Base-by-base conservation (phyloP, 2,329 filamentous ascomycete species). In the Aspergillus unguis region DNA sequence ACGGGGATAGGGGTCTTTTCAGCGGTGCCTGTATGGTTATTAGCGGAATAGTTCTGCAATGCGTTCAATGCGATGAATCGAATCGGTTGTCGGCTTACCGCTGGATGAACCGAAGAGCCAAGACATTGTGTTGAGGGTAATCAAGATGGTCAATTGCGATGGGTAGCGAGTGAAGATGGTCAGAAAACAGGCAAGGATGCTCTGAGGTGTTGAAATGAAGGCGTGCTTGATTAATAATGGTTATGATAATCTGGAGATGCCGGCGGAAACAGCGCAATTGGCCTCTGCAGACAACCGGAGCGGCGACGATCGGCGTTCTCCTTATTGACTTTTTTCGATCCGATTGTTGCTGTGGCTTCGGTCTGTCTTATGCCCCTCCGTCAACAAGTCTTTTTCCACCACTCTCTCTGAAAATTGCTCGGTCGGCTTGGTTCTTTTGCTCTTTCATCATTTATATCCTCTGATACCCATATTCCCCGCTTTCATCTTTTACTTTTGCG, bases 21-120 rank as follows among this genome's bases (percentile, higher is more conserved):
- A 58, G 52, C 54, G 50, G 48, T 37, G 32, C 52, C 49, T 41
- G 25, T 45, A 6, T 11, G 9, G 32, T 41, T 31, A 43, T 48
- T 56, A 54, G 37, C 42, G 38, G 23, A 9, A n/a, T 37, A 4
- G 5, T 27, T 29, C 32, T 11, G n/a, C 25, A 5, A 46, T 37
- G 11, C 10, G 37, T 37, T 40, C 7, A 28, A 6, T 1, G 25
- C 40, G 37, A 10, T 17, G 47, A 7, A 23, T 25, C 38, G 50
- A 17, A 17, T 1, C 37, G 47, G 53, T 37, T 27, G 26, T 27
- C 35, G 29, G 46, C 63, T 51, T 64, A 71, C 69, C 61, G 46
- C 57, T 67, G 45, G 67, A 70, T 37, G 65, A 69, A 53, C 69
- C 65, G 46, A 69, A 71, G 44, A 70, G 61, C 67, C 66, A 71